phyloP scores from a whole-genome alignment of 148 eudicot genomes.

The Suaeda aralocaspica region DNA sequence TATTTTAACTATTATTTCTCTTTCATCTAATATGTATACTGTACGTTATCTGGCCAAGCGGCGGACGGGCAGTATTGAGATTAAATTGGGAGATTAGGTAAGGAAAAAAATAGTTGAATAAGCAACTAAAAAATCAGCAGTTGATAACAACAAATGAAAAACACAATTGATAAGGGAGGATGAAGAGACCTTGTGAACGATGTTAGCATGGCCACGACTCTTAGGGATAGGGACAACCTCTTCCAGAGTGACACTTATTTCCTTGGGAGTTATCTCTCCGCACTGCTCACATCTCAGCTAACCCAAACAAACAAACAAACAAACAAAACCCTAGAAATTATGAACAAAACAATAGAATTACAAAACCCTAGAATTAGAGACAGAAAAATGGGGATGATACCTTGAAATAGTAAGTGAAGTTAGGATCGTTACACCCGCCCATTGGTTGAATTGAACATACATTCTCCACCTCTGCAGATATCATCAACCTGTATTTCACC shows the following conservation, averaged over 20 bases:
- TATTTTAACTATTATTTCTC: no score
- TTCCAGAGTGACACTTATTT: slow-evolving; percentile 56
- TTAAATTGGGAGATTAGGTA: no score
- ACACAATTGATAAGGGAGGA: not conserved
- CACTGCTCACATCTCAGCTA: slow-evolving; percentile 86
- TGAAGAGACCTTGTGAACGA: slow-evolving; percentile 66
- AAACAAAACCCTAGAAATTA: not conserved
- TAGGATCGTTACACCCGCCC: slow-evolving; percentile 71
- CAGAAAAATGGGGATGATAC: slow-evolving; percentile 25
- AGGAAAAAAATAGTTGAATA: no score
- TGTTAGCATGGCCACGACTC: slow-evolving; percentile 53
- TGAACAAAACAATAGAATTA: not conserved
- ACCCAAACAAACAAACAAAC: not conserved
- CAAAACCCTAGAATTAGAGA: slow-evolving; percentile 2
- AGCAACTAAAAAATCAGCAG: not conserved
- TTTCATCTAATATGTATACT: no score
- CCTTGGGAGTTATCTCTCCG: slow-evolving; percentile 74
- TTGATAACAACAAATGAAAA: not conserved
- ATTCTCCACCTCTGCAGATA: slow-evolving; percentile 78
- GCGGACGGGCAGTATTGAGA: no score
- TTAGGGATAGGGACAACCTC: slow-evolving; percentile 51
- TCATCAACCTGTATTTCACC: slow-evolving; percentile 67
- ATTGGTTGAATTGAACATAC: slow-evolving; percentile 66
- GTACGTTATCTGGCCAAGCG: no score
- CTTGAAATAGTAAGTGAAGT: slow-evolving; percentile 78